phyloP scores from a whole-genome alignment of 1,284 basidiomycete species.

The Ceratorhiza oryzae-sativae region DNA sequence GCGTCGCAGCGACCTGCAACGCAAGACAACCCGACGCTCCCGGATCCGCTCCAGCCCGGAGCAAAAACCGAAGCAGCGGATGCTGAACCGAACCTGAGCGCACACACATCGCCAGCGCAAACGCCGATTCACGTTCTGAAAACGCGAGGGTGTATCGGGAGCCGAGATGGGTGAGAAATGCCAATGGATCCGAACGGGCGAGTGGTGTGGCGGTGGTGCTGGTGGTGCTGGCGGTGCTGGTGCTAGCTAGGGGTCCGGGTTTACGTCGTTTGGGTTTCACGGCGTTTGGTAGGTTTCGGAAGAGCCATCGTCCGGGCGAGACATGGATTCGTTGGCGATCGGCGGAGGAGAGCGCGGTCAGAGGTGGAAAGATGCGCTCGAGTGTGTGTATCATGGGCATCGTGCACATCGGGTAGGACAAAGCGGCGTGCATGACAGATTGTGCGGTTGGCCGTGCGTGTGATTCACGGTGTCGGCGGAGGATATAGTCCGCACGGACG shows the following conservation, averaged over 20 bases:
- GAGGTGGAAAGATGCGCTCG: slow-evolving; percentile 22
- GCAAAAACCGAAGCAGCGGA: slow-evolving; percentile 71
- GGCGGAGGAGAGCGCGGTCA: not conserved
- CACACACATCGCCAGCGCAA: slow-evolving; percentile 29
- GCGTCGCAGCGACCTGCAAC: slow-evolving; percentile 75
- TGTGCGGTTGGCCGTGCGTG: not conserved
- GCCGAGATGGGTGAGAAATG: slow-evolving; percentile 10
- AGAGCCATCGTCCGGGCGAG: slow-evolving; percentile 24
- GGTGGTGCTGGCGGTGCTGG: not conserved
- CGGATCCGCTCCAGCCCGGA: slow-evolving; percentile 76
- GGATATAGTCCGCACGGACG: slow-evolving; percentile 17
- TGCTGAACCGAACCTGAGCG: slow-evolving; percentile 27
- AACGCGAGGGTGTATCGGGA: slow-evolving; percentile 11
- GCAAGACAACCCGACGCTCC: slow-evolving; percentile 64
- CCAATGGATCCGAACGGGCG: slow-evolving; percentile 9
- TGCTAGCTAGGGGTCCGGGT: slow-evolving; percentile 1
- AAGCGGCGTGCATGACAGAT: slow-evolving; percentile 18
- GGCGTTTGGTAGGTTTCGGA: slow-evolving; percentile 22
- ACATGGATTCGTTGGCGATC: not conserved
- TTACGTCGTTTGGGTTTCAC: slow-evolving; percentile 20
- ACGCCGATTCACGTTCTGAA: slow-evolving; percentile 24
- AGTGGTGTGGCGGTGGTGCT: not conserved
- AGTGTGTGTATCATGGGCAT: not conserved
- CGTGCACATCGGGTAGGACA: slow-evolving; percentile 36
- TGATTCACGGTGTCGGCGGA: not conserved